phyloP scores from a whole-genome alignment of 2,329 filamentous ascomycete genomes.

The Xylariaceae sp. region DNA sequence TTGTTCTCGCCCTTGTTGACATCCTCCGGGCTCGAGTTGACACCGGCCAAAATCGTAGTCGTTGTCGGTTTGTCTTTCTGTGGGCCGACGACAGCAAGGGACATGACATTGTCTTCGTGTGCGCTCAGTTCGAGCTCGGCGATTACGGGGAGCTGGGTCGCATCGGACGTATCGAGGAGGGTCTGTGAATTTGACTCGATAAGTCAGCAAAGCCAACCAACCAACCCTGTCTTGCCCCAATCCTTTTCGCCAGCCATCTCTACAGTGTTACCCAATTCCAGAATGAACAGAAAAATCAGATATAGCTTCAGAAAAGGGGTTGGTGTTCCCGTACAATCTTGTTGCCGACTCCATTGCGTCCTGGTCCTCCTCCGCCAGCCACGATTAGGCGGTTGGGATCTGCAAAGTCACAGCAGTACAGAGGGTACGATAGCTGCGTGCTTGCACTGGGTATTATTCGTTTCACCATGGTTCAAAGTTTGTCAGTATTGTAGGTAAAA shows the following conservation, averaged over 20 bases:
- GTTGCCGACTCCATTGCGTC: slow-evolving; percentile 76
- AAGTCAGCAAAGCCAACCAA: slow-evolving; percentile 15
- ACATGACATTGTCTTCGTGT: slow-evolving; percentile 85
- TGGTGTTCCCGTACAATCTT: slow-evolving; percentile 60
- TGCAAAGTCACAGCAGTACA: slow-evolving; percentile 83
- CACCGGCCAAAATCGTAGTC: slow-evolving; percentile 63
- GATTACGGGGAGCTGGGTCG: slow-evolving; percentile 56
- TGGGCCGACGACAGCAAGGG: slow-evolving; percentile 65
- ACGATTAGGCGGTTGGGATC: slow-evolving; percentile 73
- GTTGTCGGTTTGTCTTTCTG: slow-evolving; percentile 44
- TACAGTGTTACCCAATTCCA: neutral
- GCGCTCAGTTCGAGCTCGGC: slow-evolving; percentile 73
- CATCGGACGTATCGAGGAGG: slow-evolving; percentile 64
- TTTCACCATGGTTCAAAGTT: slow-evolving; percentile 24
- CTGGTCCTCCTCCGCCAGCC: slow-evolving; percentile 80
- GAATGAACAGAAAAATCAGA: slow-evolving; percentile 15
- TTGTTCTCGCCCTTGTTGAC: slow-evolving; percentile 72
- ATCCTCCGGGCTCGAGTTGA: slow-evolving; percentile 73
- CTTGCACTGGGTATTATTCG: slow-evolving; percentile 46
- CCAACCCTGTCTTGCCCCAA: neutral
- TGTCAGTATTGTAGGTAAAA: neutral
- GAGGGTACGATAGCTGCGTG: slow-evolving; percentile 70
- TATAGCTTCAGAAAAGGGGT: neutral
- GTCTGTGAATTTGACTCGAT: slow-evolving; percentile 41
- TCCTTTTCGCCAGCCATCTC: neutral